Evolutionary conservation across 305 asterid genomes (phyloP).

Genomic region (Striga hermonthica): DNA sequence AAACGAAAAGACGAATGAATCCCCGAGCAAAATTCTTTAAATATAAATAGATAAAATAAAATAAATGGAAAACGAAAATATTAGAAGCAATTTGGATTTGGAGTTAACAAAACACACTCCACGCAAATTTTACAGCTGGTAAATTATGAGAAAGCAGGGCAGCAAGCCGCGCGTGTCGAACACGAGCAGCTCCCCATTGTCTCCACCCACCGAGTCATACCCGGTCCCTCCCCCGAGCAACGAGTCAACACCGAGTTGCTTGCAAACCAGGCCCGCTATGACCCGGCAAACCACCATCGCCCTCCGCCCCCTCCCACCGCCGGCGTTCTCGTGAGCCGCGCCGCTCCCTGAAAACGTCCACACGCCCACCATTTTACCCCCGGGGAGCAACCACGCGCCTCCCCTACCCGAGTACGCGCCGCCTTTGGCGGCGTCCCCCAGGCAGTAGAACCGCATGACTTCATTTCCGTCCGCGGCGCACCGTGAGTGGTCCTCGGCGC

Average conservation of each 20-base stretch:
- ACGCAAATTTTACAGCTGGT: conserved; percentile 6
- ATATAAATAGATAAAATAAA: conserved; percentile 7
- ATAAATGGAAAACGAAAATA: not conserved
- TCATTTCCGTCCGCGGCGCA: conserved; percentile 91
- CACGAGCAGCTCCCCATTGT: conserved; percentile 61
- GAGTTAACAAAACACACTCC: no score
- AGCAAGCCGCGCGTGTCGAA: conserved; percentile 80
- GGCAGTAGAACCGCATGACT: conserved; percentile 75
- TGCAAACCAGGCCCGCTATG: conserved; percentile 66
- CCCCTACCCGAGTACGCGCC: conserved; percentile 52
- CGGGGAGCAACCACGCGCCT: conserved; percentile 55
- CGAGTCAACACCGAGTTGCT: conserved; percentile 46
- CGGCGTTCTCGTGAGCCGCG: conserved; percentile 69
- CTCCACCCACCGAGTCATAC: conserved; percentile 73
- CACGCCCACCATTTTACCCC: conserved; percentile 51
- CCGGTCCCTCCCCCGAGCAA: conserved; percentile 41
- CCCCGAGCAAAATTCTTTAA: conserved; percentile 8
- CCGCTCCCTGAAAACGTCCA: conserved; percentile 80
- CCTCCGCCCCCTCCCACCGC: conserved; percentile 73
- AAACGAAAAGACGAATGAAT: not conserved
- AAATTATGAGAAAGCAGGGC: conserved; percentile 84
- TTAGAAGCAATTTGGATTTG: no score
- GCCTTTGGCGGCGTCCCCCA: conserved; percentile 51
- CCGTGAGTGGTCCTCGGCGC: conserved; percentile 64
- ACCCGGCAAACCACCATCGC: conserved; percentile 96